phyloP scores from a whole-genome alignment of 768 basidiomycete genomes.

The Termitomyces heimii region DNA sequence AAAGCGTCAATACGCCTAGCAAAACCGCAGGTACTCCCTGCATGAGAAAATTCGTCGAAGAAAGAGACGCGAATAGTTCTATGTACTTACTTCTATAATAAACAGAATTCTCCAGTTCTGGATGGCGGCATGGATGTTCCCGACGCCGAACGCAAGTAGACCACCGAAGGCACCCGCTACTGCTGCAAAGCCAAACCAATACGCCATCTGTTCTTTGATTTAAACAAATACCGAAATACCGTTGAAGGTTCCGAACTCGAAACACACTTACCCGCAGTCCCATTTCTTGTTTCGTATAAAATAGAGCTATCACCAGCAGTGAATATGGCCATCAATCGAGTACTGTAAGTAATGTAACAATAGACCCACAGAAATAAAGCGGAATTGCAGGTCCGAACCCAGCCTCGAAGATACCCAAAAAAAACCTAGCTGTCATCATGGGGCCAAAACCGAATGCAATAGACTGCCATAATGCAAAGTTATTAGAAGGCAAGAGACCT shows the following conservation, averaged over 20 bases:
- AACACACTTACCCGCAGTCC: slow-evolving; percentile 48
- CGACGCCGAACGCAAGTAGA: slow-evolving; percentile 76
- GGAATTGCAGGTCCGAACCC: slow-evolving; percentile 76
- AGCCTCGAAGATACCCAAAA: slow-evolving; percentile 74
- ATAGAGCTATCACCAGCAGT: slow-evolving; percentile 44
- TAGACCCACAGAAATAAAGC: slow-evolving; percentile 63
- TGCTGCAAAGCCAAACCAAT: slow-evolving; percentile 83
- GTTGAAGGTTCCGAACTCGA: background rate
- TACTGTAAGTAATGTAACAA: background rate
- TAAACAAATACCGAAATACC: background rate
- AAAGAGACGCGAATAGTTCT: background rate
- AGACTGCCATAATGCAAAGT: slow-evolving; percentile 34
- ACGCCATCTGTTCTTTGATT: slow-evolving; percentile 43
- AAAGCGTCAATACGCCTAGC: slow-evolving; percentile 49
- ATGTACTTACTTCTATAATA: slow-evolving; percentile 54
- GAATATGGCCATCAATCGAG: background rate
- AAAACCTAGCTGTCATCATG: slow-evolving; percentile 50
- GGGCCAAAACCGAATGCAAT: slow-evolving; percentile 55
- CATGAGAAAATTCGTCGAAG: background rate
- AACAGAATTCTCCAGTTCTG: slow-evolving; percentile 61
- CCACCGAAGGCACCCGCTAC: slow-evolving; percentile 84
- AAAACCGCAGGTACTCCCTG: slow-evolving; percentile 66
- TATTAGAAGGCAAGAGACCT: background rate
- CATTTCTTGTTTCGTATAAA: slow-evolving; percentile 71
- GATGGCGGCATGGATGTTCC: slow-evolving; percentile 46